phyloP scores from a whole-genome alignment of 306 rosid genomes.

The Pterocarpus santalinus region DNA sequence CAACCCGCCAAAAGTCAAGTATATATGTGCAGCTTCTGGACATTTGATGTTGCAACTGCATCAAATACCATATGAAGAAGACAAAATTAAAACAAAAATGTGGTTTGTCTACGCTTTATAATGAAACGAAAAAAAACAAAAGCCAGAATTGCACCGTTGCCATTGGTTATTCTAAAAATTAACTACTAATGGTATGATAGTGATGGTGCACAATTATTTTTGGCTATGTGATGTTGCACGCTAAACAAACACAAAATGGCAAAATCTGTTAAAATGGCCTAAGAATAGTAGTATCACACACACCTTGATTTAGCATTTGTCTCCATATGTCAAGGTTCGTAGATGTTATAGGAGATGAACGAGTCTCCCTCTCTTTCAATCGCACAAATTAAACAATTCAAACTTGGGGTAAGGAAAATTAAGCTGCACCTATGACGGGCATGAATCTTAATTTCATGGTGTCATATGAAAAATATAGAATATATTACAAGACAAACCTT shows the following conservation, averaged over 20 bases:
- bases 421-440: constrained; percentile 30
- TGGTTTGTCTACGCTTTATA: too few species aligned
- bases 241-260: constrained; percentile 14
- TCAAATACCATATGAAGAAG: neutral
- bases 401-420: constrained; percentile 38
- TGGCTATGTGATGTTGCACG: too few species aligned
- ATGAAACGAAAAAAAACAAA: neutral
- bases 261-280: constrained; percentile 35
- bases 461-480: constrained; percentile 14
- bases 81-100: too few species aligned
- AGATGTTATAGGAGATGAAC: constrained; percentile 69
- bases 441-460: constrained; percentile 14
- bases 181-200: constrained; percentile 34
- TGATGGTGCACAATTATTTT: constrained; percentile 11
- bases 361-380: constrained; percentile 55
- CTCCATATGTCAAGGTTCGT: constrained; percentile 60
- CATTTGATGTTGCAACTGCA: neutral
- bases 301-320: constrained; percentile 47
- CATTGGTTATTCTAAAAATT: neutral
- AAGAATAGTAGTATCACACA: constrained; percentile 41
- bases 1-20: neutral
- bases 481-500: constrained; percentile 12
- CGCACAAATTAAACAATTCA: constrained; percentile 27
- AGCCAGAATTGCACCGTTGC: neutral
- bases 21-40: neutral